Conservation (phyloP, 371 early-diverging fungal species). For the Encephalitozoon cuniculi region DNA sequence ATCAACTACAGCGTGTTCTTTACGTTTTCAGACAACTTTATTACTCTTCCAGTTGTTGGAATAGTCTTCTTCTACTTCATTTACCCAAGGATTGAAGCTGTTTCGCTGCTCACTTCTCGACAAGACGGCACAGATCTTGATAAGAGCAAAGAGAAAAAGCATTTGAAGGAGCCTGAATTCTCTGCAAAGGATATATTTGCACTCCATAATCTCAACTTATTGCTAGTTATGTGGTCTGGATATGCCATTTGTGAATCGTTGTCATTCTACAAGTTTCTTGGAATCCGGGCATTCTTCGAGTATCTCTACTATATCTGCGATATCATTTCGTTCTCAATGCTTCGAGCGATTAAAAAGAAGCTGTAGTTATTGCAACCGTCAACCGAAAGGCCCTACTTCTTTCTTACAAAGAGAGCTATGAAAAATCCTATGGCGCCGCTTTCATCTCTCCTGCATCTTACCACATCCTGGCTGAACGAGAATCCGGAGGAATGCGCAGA, state of each 20-base stretch:
- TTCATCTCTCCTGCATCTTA: conserved; percentile 32
- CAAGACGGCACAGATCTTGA: neutral
- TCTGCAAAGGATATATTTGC: neutral
- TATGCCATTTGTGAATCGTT: neutral
- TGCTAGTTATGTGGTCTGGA: conserved; percentile 9
- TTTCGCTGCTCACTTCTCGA: neutral
- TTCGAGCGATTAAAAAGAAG: neutral
- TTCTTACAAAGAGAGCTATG: conserved; percentile 43
- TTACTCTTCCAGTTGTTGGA: neutral
- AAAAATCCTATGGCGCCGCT: conserved; percentile 51
- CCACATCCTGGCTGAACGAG: conserved; percentile 41
- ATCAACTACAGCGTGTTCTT: conserved; percentile 32
- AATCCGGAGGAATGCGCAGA: conserved; percentile 28
- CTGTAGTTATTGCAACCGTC: neutral
- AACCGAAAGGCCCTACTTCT: neutral
- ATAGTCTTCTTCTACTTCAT: conserved; percentile 29
- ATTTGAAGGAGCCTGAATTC: too few species aligned
- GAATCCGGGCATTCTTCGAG: conserved; percentile 1
- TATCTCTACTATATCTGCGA: neutral
- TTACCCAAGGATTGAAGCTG: conserved; percentile 9
- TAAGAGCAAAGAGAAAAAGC: neutral
- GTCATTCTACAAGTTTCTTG: conserved; percentile 2
- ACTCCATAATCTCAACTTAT: neutral
- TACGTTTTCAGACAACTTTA: conserved; percentile 20
- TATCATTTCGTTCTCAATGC: neutral